phyloP scores from a whole-genome alignment of 371 early-diverging fungal genomes.

The Mucor racemosus region DNA sequence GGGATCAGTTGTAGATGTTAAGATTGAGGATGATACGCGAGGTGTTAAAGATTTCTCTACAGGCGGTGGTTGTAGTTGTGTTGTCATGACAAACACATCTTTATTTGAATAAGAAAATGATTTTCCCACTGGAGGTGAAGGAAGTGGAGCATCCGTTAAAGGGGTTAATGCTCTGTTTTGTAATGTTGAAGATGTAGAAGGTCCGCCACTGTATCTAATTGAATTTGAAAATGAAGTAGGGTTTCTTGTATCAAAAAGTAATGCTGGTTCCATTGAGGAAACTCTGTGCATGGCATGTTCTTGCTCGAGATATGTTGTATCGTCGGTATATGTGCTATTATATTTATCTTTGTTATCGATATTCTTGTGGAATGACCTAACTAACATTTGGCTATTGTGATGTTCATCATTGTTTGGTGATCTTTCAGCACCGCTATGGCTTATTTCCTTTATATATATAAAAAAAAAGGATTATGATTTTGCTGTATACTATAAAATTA shows the following conservation, averaged over 20 bases:
- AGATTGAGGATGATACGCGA: not conserved
- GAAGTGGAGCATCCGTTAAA: not conserved
- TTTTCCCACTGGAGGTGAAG: not conserved
- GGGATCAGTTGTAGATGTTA: not conserved
- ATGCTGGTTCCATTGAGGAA: slow-evolving; percentile 7
- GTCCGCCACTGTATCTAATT: not conserved
- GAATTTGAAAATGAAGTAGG: not conserved
- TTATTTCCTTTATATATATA: slow-evolving; percentile 16
- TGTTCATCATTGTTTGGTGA: slow-evolving; percentile 17
- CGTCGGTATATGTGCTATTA: not conserved
- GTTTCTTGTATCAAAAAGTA: not conserved
- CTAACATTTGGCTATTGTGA: slow-evolving; percentile 12
- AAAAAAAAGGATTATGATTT: not conserved
- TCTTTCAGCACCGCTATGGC: slow-evolving; percentile 2
- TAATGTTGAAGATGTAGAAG: not conserved
- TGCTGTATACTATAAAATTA: not conserved
- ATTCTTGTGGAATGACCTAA: slow-evolving; percentile 13
- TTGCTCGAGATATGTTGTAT: not conserved
- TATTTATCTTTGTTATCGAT: not conserved
- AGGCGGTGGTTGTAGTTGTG: not conserved
- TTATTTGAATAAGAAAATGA: not conserved
- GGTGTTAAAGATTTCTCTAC: not conserved
- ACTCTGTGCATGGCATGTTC: not conserved
- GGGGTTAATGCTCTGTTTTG: not conserved
- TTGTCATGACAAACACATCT: not conserved